phyloP scores from a whole-genome alignment of 345 rosid species.

The Populus euphratica region DNA sequence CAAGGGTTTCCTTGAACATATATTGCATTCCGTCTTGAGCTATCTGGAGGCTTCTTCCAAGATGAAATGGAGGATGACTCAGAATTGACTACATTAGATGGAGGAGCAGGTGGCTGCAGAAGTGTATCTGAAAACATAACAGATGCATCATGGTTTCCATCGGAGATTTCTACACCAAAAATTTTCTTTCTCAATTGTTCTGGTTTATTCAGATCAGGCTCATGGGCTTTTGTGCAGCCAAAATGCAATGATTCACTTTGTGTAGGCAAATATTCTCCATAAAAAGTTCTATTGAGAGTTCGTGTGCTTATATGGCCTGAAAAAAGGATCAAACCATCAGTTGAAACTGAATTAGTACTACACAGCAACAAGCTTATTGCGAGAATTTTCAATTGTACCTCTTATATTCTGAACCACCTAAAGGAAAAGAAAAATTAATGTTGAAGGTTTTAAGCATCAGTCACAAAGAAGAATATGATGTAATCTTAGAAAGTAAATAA shows the following conservation, averaged over 20 bases:
- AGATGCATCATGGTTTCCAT: slow-evolving; percentile 17
- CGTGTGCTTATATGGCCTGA: slow-evolving; percentile 26
- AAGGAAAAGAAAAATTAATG: neutral
- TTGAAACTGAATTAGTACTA: neutral
- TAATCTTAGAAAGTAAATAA: neutral
- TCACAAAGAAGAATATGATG: neutral
- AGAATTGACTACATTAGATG: slow-evolving; percentile 17
- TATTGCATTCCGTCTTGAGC: slow-evolving; percentile 17
- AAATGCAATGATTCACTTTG: slow-evolving; percentile 16
- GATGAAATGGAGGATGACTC: slow-evolving; percentile 28
- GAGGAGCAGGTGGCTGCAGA: slow-evolving; percentile 17
- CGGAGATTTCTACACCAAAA: slow-evolving; percentile 40
- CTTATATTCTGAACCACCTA: neutral
- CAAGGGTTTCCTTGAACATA: slow-evolving; percentile 19
- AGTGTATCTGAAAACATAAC: slow-evolving; percentile 10
- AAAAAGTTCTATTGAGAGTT: slow-evolving; percentile 13
- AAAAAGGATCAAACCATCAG: slow-evolving; percentile 2
- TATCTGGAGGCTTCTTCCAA: slow-evolving; percentile 17
- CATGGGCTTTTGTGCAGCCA: slow-evolving; percentile 16
- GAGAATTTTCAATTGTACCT: neutral
- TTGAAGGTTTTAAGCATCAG: neutral
- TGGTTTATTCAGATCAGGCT: slow-evolving; percentile 12
- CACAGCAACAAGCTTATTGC: neutral
- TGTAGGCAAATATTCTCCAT: slow-evolving; percentile 15
- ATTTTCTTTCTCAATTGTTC: slow-evolving; percentile 15